These are phyloP conservation scores for Tagetes erecta DNA, from an alignment of 129 eudicot species.

Conservation along the genomic window DNA sequence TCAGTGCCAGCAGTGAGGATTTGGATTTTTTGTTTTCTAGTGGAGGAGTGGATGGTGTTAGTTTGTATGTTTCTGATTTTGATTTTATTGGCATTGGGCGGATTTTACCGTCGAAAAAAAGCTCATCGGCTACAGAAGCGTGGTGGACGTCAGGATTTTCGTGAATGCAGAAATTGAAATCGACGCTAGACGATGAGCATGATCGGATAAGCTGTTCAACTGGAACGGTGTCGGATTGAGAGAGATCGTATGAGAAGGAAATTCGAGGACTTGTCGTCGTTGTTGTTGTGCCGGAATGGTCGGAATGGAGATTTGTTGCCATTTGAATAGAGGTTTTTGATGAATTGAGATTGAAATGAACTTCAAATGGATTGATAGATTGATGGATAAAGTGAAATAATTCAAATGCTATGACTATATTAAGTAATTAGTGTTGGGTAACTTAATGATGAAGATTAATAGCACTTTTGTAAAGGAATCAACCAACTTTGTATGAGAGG, in stretches of 20 bases:
- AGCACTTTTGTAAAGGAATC: slow-evolving; percentile 19
- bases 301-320: slow-evolving; percentile 63
- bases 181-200: slow-evolving; percentile 46
- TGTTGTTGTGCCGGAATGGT: slow-evolving; percentile 36
- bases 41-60: slow-evolving; percentile 7
- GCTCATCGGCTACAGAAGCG: slow-evolving; percentile 74
- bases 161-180: slow-evolving; percentile 68
- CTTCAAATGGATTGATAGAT: neutral
- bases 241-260: slow-evolving; percentile 79
- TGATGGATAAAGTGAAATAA: neutral
- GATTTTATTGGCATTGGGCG: slow-evolving; percentile 55
- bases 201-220: slow-evolving; percentile 63
- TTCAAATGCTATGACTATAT: neutral
- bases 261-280: slow-evolving; percentile 61
- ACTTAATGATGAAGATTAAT: slow-evolving; percentile 30
- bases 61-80: neutral
- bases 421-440: slow-evolving; percentile 11
- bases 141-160: slow-evolving; percentile 43
- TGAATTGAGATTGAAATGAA: neutral
- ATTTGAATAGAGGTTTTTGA: slow-evolving; percentile 17
- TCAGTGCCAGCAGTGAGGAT: neutral
- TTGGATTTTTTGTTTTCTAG: neutral
- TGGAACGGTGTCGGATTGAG: slow-evolving; percentile 58
- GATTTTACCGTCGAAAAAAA: slow-evolving; percentile 68
- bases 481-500: slow-evolving; percentile 19